Percentiles rank a stretch among this genome's conserved stretches.
Evolutionary conservation across 208 protist species (phyloP).

Genomic region (Trypanosomatidae sp.): DNA sequence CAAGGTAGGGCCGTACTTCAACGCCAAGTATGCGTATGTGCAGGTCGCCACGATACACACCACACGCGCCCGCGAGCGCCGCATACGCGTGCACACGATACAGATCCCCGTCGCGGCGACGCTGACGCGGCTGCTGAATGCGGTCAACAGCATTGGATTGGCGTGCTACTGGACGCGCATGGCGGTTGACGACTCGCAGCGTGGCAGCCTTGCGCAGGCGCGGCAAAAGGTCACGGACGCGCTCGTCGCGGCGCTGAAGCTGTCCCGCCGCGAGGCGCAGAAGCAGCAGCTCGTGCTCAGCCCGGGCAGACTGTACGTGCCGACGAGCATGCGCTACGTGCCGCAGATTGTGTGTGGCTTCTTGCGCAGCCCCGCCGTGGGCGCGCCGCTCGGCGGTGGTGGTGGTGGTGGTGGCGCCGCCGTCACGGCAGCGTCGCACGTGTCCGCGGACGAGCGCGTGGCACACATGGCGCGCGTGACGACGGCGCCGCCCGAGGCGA

Average conservation of each 20-base stretch:
- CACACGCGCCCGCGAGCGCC: slow-evolving; percentile 49
- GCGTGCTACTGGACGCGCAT: slow-evolving; percentile 57
- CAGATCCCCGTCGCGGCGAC: slow-evolving; percentile 37
- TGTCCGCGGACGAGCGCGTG: slow-evolving; percentile 56
- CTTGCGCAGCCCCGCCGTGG: slow-evolving; percentile 41
- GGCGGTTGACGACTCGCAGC: slow-evolving; percentile 45
- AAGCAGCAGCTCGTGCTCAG: slow-evolving; percentile 16
- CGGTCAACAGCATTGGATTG: slow-evolving; percentile 49
- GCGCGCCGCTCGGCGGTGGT: slow-evolving; percentile 15
- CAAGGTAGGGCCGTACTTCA: slow-evolving; percentile 34
- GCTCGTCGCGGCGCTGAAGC: slow-evolving; percentile 28
- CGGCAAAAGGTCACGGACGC: slow-evolving; percentile 41
- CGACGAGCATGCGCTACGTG: slow-evolving; percentile 62
- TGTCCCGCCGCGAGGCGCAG: slow-evolving; percentile 25
- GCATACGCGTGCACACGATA: slow-evolving; percentile 77
- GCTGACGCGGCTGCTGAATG: slow-evolving; percentile 49
- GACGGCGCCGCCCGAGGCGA: slow-evolving; percentile 37
- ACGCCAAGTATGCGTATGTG: slow-evolving; percentile 58
- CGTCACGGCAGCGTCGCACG: too few species aligned
- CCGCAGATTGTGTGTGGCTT: slow-evolving; percentile 70
- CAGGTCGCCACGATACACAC: slow-evolving; percentile 79
- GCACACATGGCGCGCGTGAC: slow-evolving; percentile 64
- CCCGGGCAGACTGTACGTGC: slow-evolving; percentile 37
- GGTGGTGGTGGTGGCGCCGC: too few species aligned
- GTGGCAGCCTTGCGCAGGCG: slow-evolving; percentile 38